Base-by-base conservation (phyloP, 768 basidiomycete species). In the Leccinum pellstonianum region DNA sequence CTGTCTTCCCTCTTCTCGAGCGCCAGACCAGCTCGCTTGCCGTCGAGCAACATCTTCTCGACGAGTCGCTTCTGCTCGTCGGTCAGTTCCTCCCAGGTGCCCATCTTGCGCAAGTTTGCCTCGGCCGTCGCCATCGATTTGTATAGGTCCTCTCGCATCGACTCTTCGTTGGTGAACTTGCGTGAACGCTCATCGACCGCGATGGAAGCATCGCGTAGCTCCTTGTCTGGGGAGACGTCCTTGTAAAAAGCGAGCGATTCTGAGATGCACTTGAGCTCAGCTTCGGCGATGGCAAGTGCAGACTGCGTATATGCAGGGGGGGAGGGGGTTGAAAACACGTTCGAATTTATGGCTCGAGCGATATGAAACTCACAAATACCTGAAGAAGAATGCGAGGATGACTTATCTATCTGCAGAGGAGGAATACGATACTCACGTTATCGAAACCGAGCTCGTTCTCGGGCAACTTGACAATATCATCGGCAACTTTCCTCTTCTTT, bases 71-170 rank as follows among this genome's bases (percentile, higher is more conserved):
- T 73, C 65, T 91, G 85, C 68, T 95, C 93, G 0, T 80, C 60
- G 14, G 77, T 81, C 9, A 95, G 77, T 53, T 77, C 78, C 37
- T 85, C 83, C 83, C 82, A 87, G 59, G 79, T 73, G 4, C 85
- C 86, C 4, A 85, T 82, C 57, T 76, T 77, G 65, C 84, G 83
- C 63, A 91, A 76, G 67, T 90, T 88, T 71, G 85, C 82, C 67
- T 88, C 80, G 0, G 91, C 91, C 5, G 81, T 80, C 7, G 82
- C 75, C 72, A 91, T 90, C 48, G 87, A 88, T 52, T 83, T 77
- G 78, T 82, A 95, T 52, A 95, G 81, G 67, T 95, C 93, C 52
- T 87, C 69, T 12, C 92, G 85, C 89, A 93, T 92, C 14, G 86
- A 87, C 1, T 83, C 78, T 68, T 94, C 90, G 56, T 93, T 89